Base-by-base conservation (phyloP, 2,329 filamentous ascomycete genomes). In the Proliferodiscus dingleyae region DNA sequence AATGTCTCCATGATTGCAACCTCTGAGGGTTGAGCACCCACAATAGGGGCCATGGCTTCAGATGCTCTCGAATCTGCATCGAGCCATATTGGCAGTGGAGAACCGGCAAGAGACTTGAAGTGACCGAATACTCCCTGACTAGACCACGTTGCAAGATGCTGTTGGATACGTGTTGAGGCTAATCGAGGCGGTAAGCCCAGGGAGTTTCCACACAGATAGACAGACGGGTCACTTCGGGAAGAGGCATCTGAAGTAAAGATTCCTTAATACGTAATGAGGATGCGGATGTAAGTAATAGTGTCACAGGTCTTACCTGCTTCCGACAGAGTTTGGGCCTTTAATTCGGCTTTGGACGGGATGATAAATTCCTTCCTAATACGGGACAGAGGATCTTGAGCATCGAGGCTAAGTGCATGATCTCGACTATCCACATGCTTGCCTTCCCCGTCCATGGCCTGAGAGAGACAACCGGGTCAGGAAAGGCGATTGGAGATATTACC, bases 171-270 rank as follows among this genome's bases (percentile, higher is more conserved):
- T 30, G 73, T 71, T 30, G 74, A 71, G 2, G 82, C 85, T 45
- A 75, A 71, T 50, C 73, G 77, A 36, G 87, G 86, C 61, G 90
- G 87, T 13, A 89, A 71, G 19, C 87, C 87, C 4, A 91, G 72
- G 0, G 85, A 89, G 64, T 90, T 90, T 30, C 87, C 87, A 60
- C 85, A 89, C 33, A 91, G 74, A 60, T 91, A 91, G 49, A 85
- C 80, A 57, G 75, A 52, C 11, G 47, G 34, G 36, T 58, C 55
- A 46, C 39, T 26, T 26, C 6, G 39, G 11, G 50, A 47, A 8
- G 49, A 40, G 41, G 51, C 52, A 57, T 42, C 41, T 34, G 52
- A 53, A 39, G 46, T 28, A 32, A 46, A 23, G 32, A 39, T 16
- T 36, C 3, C 10, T 34, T 34, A 34, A 9, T 34, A 34, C 16